Percentiles rank a stretch among this genome's conserved stretches.
Evolutionary conservation across 352 stramenopile genomes (phyloP).

Genomic region (Blastocystis sp.): DNA sequence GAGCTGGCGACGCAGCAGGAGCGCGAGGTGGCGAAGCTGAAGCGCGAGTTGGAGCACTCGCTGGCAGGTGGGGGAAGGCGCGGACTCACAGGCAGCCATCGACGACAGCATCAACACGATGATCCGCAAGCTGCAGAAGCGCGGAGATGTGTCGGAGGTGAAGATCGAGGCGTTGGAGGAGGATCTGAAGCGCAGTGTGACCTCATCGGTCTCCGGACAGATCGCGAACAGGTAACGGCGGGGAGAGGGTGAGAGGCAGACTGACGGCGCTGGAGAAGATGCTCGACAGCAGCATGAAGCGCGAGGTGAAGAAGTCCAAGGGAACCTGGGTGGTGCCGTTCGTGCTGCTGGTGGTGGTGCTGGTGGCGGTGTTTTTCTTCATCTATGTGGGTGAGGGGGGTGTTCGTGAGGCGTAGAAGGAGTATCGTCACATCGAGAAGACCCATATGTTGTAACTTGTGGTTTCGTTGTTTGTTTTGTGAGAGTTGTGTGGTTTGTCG

Average conservation of each 20-base stretch:
- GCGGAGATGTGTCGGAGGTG: conserved; percentile 61
- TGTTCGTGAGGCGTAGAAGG: not conserved
- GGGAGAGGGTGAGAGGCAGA: conserved; percentile 60
- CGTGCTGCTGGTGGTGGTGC: conserved; percentile 14
- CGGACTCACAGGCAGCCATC: conserved; percentile 65
- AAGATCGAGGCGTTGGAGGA: conserved; percentile 61
- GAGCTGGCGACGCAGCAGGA: not conserved
- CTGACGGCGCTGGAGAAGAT: conserved; percentile 60
- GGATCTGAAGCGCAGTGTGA: conserved; percentile 56
- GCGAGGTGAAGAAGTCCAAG: conserved; percentile 44
- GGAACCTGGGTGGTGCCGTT: conserved; percentile 44
- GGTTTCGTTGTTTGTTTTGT: not conserved
- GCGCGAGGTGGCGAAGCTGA: conserved; percentile 52
- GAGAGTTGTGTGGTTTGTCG: not conserved
- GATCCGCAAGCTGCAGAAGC: conserved; percentile 67
- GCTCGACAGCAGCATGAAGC: conserved; percentile 56
- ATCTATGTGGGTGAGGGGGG: conserved; percentile 24
- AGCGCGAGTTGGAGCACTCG: conserved; percentile 64
- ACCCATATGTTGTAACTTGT: conserved; percentile 34
- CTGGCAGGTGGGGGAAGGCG: conserved; percentile 66
- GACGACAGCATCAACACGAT: conserved; percentile 73
- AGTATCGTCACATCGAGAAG: conserved; percentile 34
- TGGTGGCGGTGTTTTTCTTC: conserved; percentile 29
- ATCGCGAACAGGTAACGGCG: conserved; percentile 52
- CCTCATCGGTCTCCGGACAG: not conserved